phyloP scores from a whole-genome alignment of 2,329 filamentous ascomycete genomes.

The Neonectria hederae region DNA sequence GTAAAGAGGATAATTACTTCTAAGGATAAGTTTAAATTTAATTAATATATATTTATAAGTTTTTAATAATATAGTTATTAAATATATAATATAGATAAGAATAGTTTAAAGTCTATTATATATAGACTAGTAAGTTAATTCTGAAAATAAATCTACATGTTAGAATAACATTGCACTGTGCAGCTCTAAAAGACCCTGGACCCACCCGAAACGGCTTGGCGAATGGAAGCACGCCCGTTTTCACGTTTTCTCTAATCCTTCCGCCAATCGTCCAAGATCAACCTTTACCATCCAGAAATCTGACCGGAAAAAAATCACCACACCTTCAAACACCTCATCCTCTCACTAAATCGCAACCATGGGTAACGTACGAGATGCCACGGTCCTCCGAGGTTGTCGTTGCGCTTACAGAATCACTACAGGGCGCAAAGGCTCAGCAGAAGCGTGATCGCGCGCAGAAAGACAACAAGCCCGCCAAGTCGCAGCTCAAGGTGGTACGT shows the following conservation, averaged over 20 bases:
- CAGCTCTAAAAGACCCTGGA: not conserved
- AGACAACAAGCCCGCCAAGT: constrained; percentile 67
- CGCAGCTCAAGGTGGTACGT: constrained; percentile 74
- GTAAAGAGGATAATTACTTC: too few relatives aligned
- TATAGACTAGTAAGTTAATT: too few relatives aligned
- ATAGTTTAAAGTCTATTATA: too few relatives aligned
- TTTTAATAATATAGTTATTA: too few relatives aligned
- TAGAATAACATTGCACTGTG: not conserved
- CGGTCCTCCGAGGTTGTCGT: not conserved
- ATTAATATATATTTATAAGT: too few relatives aligned
- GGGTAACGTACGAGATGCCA: constrained; percentile 47
- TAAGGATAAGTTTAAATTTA: too few relatives aligned
- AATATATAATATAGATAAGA: too few relatives aligned
- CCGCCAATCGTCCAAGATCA: constrained; percentile 19
- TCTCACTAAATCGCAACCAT: constrained; percentile 39
- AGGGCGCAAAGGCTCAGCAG: constrained; percentile 74
- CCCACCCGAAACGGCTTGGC: not conserved
- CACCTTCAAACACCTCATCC: constrained; percentile 16
- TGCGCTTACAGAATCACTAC: constrained; percentile 33
- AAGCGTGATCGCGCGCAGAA: constrained; percentile 79
- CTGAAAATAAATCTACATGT: not conserved
- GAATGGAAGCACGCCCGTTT: constrained; percentile 24
- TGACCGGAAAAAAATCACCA: constrained; percentile 11
- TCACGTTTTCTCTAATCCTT: constrained; percentile 27
- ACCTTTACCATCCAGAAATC: constrained; percentile 24